These are phyloP conservation scores for Aspergillus carlsbadensis DNA, from an alignment of 495 filamentous ascomycete genomes.

Conservation along the genomic window DNA sequence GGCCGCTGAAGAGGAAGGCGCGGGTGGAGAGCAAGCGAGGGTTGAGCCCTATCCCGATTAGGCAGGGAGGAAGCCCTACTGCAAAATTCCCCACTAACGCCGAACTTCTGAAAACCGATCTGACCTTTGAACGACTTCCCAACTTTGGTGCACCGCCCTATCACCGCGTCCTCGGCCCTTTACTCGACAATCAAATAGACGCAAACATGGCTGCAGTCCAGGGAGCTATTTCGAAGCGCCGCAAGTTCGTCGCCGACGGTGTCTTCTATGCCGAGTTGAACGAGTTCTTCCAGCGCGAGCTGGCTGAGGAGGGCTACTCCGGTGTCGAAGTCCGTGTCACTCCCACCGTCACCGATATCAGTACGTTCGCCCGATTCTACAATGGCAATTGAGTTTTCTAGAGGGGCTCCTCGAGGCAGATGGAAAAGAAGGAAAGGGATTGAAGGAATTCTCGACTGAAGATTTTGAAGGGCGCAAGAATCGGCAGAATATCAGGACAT, in stretches of 20 bases:
- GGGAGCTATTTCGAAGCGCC: conserved; percentile 87
- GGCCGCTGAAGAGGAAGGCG: conserved; percentile 21
- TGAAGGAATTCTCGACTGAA: neutral
- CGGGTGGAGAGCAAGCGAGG: conserved; percentile 38
- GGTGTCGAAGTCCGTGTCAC: conserved; percentile 99
- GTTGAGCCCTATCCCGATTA: conserved; percentile 42
- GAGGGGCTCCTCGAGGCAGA: conserved; percentile 1
- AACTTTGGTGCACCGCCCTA: conserved; percentile 24
- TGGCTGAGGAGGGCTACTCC: conserved; percentile 99
- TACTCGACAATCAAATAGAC: conserved; percentile 43
- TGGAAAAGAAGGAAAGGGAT: neutral
- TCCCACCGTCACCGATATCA: conserved; percentile 99
- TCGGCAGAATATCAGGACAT: neutral
- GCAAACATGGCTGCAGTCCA: conserved; percentile 66
- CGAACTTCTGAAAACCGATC: conserved; percentile 35
- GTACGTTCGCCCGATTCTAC: conserved; percentile 45
- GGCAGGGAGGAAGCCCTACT: conserved; percentile 40
- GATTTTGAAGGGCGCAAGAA: neutral
- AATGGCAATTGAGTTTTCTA: neutral
- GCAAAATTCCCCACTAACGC: conserved; percentile 46
- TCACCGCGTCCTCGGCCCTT: conserved; percentile 31
- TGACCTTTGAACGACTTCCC: conserved; percentile 32
- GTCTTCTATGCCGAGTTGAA: conserved; percentile 99
- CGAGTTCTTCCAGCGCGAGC: conserved; percentile 99
- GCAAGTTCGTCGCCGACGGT: conserved; percentile 99